Evolutionary conservation across 305 asterid species (phyloP).

Genomic region (Fraxinus platypoda): DNA sequence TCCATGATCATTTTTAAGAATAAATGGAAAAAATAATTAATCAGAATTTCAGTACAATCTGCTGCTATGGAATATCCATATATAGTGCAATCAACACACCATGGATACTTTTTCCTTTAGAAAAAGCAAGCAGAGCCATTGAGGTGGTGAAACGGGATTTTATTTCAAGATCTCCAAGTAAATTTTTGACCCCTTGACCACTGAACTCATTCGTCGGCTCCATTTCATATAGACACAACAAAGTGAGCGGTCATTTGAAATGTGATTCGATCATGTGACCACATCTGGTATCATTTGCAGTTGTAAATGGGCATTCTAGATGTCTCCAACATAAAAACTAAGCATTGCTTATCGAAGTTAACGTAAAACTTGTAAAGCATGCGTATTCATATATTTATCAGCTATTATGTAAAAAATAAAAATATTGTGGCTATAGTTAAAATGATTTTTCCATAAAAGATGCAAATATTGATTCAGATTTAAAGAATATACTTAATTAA

Average conservation of each 20-base stretch:
- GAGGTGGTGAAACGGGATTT: background rate
- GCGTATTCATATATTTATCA: too few species aligned
- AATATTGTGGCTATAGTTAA: background rate
- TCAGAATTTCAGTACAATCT: background rate
- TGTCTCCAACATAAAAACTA: too few species aligned
- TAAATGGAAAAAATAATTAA: conserved; percentile 1
- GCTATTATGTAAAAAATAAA: background rate
- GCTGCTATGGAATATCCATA: background rate
- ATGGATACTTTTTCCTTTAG: background rate
- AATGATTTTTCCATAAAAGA: background rate
- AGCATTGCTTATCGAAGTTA: too few species aligned
- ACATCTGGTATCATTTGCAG: background rate
- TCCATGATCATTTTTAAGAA: conserved; percentile 1
- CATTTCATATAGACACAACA: background rate
- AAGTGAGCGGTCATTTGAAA: background rate
- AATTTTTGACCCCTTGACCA: background rate
- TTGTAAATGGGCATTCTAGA: background rate
- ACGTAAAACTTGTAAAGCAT: too few species aligned
- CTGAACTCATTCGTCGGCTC: background rate
- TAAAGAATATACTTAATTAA: background rate
- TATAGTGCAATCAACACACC: background rate
- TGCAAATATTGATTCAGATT: background rate
- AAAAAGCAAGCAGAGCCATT: background rate
- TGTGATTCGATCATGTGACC: background rate
- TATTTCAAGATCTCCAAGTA: background rate